A percentile compares a stretch with the other conserved stretches of the same genome.
phyloP scores from a whole-genome alignment of 1,284 basidiomycete genomes.

The Cutaneotrichosporon cutaneum region DNA sequence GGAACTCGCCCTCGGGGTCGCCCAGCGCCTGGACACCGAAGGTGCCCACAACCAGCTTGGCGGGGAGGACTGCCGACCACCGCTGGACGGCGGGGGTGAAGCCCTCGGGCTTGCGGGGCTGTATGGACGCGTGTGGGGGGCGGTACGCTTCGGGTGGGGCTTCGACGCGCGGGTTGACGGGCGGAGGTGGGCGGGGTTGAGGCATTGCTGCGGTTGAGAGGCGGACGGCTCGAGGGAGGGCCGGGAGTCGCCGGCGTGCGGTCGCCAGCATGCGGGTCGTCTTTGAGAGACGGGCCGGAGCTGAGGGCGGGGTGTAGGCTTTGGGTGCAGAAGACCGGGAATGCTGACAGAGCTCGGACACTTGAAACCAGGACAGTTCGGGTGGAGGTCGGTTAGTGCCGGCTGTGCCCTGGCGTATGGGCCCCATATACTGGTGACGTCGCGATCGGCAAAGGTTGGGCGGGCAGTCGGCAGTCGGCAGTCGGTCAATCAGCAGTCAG shows the following conservation, averaged over 20 bases:
- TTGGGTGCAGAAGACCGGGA: not conserved
- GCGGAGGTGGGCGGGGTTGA: not conserved
- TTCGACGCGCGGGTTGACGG: slow-evolving; percentile 5
- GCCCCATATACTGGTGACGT: no score
- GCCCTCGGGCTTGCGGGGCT: slow-evolving; percentile 9
- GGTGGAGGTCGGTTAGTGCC: not conserved
- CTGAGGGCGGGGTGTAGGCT: not conserved
- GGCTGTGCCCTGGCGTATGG: no score
- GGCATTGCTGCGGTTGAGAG: not conserved
- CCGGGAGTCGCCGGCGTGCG: not conserved
- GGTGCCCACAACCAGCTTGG: slow-evolving; percentile 1
- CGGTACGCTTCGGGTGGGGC: slow-evolving; percentile 6
- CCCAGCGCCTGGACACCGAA: slow-evolving; percentile 11
- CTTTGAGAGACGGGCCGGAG: not conserved
- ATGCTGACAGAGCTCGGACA: not conserved
- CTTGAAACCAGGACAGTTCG: not conserved
- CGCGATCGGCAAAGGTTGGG: not conserved
- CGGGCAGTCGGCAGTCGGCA: no score
- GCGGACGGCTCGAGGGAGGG: not conserved
- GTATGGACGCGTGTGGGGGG: not conserved
- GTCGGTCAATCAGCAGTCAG: no score
- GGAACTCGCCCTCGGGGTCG: slow-evolving; percentile 1
- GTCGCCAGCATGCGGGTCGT: not conserved
- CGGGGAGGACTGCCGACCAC: slow-evolving; percentile 9
- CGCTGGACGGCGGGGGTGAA: slow-evolving; percentile 16